Evolutionary conservation across 768 basidiomycete genomes (phyloP).

Genomic region (Leccinum barrowsii): DNA sequence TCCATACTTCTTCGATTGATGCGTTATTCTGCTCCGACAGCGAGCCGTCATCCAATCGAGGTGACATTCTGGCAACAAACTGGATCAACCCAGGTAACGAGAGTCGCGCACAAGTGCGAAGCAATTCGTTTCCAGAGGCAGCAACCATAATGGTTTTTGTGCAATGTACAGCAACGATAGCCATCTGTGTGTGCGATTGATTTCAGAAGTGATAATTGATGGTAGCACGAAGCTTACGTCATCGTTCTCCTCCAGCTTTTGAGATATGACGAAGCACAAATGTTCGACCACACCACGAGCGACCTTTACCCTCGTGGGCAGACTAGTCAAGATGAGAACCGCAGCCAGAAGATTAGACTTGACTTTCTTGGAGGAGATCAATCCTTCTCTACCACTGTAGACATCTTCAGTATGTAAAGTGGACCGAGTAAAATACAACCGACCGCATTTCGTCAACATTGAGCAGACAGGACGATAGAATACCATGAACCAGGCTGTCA

Average conservation of each 20-base stretch:
- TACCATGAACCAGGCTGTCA: constrained; percentile 63
- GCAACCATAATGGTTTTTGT: constrained; percentile 79
- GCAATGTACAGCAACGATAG: constrained; percentile 87
- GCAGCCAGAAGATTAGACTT: constrained; percentile 87
- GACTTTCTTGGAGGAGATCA: constrained; percentile 74
- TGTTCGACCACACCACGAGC: constrained; percentile 79
- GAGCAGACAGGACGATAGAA: constrained; percentile 80
- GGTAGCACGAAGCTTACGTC: constrained; percentile 48
- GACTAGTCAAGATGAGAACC: constrained; percentile 79
- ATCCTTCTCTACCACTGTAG: constrained; percentile 72
- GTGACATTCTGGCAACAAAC: constrained; percentile 68
- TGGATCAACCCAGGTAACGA: constrained; percentile 82
- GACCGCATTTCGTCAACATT: constrained; percentile 93
- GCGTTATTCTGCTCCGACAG: constrained; percentile 54
- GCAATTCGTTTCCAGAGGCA: constrained; percentile 60
- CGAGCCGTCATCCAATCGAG: constrained; percentile 53
- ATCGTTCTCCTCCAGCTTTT: constrained; percentile 65
- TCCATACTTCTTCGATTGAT: constrained; percentile 78
- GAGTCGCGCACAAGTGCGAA: constrained; percentile 68
- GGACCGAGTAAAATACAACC: constrained; percentile 21
- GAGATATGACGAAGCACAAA: constrained; percentile 77
- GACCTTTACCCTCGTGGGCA: constrained; percentile 64
- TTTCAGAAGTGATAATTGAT: constrained; percentile 4
- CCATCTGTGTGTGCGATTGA: constrained; percentile 50
- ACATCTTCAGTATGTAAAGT: constrained; percentile 4